Evolutionary conservation across 208 protist species (phyloP).

Genomic region (Wallacemonas sp.): DNA sequence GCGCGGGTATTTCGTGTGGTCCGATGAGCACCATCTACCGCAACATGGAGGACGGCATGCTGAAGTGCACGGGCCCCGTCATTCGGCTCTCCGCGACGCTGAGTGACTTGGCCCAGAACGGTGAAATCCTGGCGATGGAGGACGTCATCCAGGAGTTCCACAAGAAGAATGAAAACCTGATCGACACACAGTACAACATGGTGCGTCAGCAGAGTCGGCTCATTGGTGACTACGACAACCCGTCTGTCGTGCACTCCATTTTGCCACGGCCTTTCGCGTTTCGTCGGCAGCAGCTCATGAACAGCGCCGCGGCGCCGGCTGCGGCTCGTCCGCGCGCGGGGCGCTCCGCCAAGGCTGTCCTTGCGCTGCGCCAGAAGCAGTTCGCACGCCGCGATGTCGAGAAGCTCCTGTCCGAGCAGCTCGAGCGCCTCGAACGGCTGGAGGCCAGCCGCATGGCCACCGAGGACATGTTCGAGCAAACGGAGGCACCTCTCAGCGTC

Average conservation of each 20-base stretch:
- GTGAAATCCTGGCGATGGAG: constrained; percentile 78
- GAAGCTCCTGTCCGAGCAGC: constrained; percentile 61
- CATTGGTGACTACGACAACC: constrained; percentile 39
- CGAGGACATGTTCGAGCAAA: constrained; percentile 51
- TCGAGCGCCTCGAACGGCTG: constrained; percentile 44
- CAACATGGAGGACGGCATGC: constrained; percentile 43
- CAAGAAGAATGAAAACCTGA: constrained; percentile 66
- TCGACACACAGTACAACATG: constrained; percentile 82
- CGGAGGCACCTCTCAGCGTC: neutral
- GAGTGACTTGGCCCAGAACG: constrained; percentile 61
- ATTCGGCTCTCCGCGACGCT: constrained; percentile 72
- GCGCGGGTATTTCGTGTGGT: constrained; percentile 61
- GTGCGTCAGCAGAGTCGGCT: constrained; percentile 54
- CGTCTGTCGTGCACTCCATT: constrained; percentile 74
- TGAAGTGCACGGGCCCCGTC: constrained; percentile 69
- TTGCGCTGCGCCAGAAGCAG: constrained; percentile 34
- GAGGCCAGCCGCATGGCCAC: constrained; percentile 63
- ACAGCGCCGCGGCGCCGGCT: constrained; percentile 10
- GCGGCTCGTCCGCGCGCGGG: constrained; percentile 20
- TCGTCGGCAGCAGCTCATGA: constrained; percentile 48
- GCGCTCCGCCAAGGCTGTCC: constrained; percentile 40
- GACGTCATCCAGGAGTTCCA: constrained; percentile 75
- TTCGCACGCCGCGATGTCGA: constrained; percentile 56
- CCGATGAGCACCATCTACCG: constrained; percentile 71
- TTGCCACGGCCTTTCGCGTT: constrained; percentile 74